Evolutionary conservation across 2,329 filamentous ascomycete genomes (phyloP).

Genomic region (Gremmenia infestans): DNA sequence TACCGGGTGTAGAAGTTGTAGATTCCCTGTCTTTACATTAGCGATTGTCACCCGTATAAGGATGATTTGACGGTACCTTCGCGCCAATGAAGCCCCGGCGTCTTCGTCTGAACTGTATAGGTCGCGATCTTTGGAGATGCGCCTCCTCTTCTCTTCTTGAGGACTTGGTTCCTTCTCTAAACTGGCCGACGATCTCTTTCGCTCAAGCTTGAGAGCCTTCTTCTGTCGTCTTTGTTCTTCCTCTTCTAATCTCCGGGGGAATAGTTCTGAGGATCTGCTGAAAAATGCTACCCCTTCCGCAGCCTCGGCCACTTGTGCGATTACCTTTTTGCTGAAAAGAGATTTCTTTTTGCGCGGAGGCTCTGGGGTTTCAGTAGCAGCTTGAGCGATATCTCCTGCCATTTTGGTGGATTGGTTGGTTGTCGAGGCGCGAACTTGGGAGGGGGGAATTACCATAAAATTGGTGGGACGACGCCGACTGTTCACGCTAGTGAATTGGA

Average conservation of each 20-base stretch:
- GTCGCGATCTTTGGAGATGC: constrained; percentile 12
- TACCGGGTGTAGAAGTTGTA: constrained; percentile 17
- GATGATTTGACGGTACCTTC: constrained; percentile 4
- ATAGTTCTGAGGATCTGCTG: constrained; percentile 42
- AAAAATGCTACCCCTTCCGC: constrained; percentile 41
- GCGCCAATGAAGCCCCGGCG: background rate
- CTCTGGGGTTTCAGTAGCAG: background rate
- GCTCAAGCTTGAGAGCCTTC: constrained; percentile 20
- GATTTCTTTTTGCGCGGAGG: constrained; percentile 32
- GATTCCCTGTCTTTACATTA: constrained; percentile 15
- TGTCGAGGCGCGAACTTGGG: background rate
- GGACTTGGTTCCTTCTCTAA: constrained; percentile 21
- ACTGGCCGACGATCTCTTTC: constrained; percentile 25
- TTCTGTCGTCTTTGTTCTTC: constrained; percentile 34
- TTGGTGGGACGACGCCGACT: background rate
- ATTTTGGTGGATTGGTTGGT: constrained; percentile 7
- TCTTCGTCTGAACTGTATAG: constrained; percentile 10
- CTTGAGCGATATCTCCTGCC: constrained; percentile 13
- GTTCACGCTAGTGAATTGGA: background rate
- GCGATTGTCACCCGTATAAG: background rate
- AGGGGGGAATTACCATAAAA: background rate
- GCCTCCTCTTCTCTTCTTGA: constrained; percentile 24
- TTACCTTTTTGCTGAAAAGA: constrained; percentile 51
- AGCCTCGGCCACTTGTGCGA: constrained; percentile 35
- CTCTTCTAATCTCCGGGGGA: constrained; percentile 40